Conservation (phyloP, 2,329 filamentous ascomycete species). For the Talaromyces sp. region DNA sequence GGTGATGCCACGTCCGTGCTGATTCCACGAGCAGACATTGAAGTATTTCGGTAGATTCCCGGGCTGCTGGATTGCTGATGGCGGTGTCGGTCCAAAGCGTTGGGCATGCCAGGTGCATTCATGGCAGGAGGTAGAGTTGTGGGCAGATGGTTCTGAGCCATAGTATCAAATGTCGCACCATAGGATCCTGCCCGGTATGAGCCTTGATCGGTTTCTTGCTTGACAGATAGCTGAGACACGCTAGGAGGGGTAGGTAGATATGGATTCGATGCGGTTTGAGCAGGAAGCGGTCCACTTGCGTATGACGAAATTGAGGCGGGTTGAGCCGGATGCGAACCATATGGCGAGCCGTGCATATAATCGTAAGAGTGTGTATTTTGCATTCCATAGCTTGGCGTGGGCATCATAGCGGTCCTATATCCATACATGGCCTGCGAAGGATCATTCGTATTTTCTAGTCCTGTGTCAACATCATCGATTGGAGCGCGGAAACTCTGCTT, state of each 20-base stretch:
- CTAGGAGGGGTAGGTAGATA: constrained; percentile 35
- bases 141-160: constrained; percentile 33
- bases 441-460: constrained; percentile 38
- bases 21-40: constrained; percentile 38
- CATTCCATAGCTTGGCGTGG: constrained; percentile 35
- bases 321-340: constrained; percentile 35
- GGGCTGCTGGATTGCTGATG: constrained; percentile 36
- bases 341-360: constrained; percentile 36
- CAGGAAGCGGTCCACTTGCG: constrained; percentile 33
- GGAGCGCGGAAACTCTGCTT: constrained; percentile 66
- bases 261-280: constrained; percentile 35
- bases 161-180: constrained; percentile 34
- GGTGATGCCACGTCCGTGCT: constrained; percentile 36
- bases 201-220: constrained; percentile 37
- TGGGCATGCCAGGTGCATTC: constrained; percentile 29
- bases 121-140: constrained; percentile 33
- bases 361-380: constrained; percentile 34
- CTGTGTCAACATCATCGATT: constrained; percentile 57
- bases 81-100: constrained; percentile 36
- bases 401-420: constrained; percentile 40
- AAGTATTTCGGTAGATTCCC: constrained; percentile 39
- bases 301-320: constrained; percentile 33
- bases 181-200: constrained; percentile 34
- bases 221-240: constrained; percentile 29
- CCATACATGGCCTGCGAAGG: constrained; percentile 39